Base-by-base conservation (phyloP, 768 basidiomycete species). In the Lactifluus piperatus region DNA sequence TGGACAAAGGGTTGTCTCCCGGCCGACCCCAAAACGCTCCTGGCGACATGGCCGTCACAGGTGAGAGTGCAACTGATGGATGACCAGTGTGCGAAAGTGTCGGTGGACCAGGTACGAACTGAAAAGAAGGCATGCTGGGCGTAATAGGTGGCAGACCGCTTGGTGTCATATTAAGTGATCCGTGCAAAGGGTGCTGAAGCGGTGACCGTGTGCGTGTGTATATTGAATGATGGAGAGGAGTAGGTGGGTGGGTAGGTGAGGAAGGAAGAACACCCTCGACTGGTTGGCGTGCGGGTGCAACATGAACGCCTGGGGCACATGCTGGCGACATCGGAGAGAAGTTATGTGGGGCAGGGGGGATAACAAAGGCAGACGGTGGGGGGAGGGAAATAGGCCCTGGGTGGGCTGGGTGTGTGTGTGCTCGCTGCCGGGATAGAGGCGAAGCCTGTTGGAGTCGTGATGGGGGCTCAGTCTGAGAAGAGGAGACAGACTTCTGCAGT, bases 71-170 rank as follows among this genome's bases (percentile, higher is more conserved):
- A 30, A 71, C 70, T 5, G 68, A 68, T 9, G 74, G 29, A 22
- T 47, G 71, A 54, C 71, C 67, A 5, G 75, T 58, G 9, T 75
- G 75, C 8, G 56, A 39, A 34, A 49, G 62, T 47, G 43, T 76
- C 51, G 51, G 78, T 67, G 67, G 79, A 43, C 81, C 81, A 18
- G 81, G 78, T 37, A 86, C 76, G 71, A 97, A 94, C 13, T 84
- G 85, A 73, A 97, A 98, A 5, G 91, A 84, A 1, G 95, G 95
- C 94, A 98, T 97, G 60, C 88, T 89, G 0, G 94, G 94, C n/a
- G 94, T 97, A 67, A 97, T 92, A 1, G 91, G 88, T 14, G 90
- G 89, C n/a, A 93, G 74, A 0, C 89, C 88, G 62, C 85, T 81
- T n/a, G 86, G 86, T 10, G 87, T 76, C 44, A 67, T 71, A 65